Evolutionary conservation across 306 rosid species (phyloP).

Genomic region (Gastrolobium bilobum): DNA sequence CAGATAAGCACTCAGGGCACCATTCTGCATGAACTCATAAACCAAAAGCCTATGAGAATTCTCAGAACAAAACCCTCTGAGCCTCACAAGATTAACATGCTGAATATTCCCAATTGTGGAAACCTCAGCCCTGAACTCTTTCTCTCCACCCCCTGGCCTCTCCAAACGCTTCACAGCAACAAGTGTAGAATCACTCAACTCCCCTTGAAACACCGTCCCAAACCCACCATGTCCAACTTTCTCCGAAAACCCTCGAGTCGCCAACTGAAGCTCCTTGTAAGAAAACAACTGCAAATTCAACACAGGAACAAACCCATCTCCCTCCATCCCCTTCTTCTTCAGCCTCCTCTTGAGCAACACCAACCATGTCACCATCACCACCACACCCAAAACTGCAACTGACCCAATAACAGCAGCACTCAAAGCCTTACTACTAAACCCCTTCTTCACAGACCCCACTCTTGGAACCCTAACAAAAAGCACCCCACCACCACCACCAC

Average conservation of each 20-base stretch:
- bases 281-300: slow-evolving; percentile 73
- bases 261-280: slow-evolving; percentile 77
- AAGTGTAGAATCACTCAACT: slow-evolving; percentile 60
- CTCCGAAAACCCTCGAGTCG: slow-evolving; percentile 74
- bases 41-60: slow-evolving; percentile 81
- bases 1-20: slow-evolving; percentile 73
- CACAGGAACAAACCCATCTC: slow-evolving; percentile 54
- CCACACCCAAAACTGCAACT: slow-evolving; percentile 54
- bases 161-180: slow-evolving; percentile 89
- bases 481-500: slow-evolving; percentile 1
- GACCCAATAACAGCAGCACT: slow-evolving; percentile 57
- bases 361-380: slow-evolving; percentile 45
- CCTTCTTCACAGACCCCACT: slow-evolving; percentile 26
- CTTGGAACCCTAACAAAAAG: slow-evolving; percentile 62
- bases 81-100: slow-evolving; percentile 84
- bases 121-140: slow-evolving; percentile 88
- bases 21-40: slow-evolving; percentile 86
- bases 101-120: slow-evolving; percentile 88
- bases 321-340: slow-evolving; percentile 48
- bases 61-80: slow-evolving; percentile 90
- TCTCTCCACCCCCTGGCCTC: slow-evolving; percentile 91
- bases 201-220: slow-evolving; percentile 86
- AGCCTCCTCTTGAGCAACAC: slow-evolving; percentile 53
- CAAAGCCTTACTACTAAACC: slow-evolving; percentile 50
- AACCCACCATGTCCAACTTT: slow-evolving; percentile 92